Conservation (phyloP, 495 filamentous ascomycete species). For the Neurospora sp. region DNA sequence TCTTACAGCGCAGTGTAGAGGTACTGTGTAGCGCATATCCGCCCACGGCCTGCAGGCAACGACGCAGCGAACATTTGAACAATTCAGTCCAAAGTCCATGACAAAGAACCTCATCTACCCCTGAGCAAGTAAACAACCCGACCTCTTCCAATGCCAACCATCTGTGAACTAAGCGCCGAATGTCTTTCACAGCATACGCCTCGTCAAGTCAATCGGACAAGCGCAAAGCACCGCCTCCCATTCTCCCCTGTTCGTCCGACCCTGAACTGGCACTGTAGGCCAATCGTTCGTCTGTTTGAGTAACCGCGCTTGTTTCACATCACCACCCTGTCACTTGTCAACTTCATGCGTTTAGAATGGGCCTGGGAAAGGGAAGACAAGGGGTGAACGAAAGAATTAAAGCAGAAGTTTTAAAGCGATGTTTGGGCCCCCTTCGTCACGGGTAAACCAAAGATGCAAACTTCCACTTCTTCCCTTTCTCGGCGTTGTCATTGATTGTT, state of each 20-base stretch:
- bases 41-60: too few relatives aligned
- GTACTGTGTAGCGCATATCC: too few relatives aligned
- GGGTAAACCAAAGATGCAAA: neutral
- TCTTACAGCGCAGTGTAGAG: too few relatives aligned
- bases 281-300: conserved; percentile 1
- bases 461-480: neutral
- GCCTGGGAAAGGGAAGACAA: neutral
- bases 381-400: neutral
- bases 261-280: neutral
- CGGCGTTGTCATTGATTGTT: neutral
- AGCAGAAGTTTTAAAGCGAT: neutral
- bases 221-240: neutral
- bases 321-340: neutral
- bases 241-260: neutral
- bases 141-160: neutral
- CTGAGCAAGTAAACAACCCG: neutral
- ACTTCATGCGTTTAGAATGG: neutral
- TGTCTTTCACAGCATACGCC: neutral
- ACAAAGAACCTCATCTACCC: neutral
- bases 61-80: too few relatives aligned
- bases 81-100: neutral
- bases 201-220: neutral
- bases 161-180: neutral
- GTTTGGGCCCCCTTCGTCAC: neutral
- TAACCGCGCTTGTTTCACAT: conserved; percentile 7